These are phyloP conservation scores for Nemania abortiva DNA, from an alignment of 2,329 filamentous ascomycete genomes.

Conservation along the genomic window DNA sequence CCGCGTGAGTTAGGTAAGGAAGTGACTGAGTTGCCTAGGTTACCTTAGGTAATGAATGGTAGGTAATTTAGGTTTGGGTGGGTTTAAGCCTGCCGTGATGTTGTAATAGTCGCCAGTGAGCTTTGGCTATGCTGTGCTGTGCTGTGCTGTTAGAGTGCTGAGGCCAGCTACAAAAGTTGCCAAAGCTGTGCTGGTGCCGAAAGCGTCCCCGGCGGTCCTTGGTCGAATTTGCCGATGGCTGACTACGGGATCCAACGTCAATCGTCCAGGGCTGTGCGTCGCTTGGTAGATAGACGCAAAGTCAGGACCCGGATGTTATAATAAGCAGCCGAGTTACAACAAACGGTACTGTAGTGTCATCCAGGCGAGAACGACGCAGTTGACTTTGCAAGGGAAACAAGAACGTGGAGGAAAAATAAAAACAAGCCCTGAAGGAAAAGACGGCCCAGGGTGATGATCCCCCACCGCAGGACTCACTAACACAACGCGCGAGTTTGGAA, in stretches of 20 bases:
- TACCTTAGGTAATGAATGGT: not conserved
- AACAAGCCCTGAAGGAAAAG: not conserved
- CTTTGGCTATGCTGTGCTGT: not conserved
- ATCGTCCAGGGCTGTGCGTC: conserved; percentile 17
- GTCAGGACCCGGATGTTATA: conserved; percentile 14
- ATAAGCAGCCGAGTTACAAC: conserved; percentile 17
- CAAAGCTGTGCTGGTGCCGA: conserved; percentile 10
- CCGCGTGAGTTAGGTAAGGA: not conserved
- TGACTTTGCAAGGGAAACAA: conserved; percentile 10
- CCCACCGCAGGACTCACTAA: conserved; percentile 24
- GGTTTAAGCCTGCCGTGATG: not conserved
- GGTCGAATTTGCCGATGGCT: conserved; percentile 28
- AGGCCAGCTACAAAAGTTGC: conserved; percentile 8
- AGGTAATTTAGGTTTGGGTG: not conserved
- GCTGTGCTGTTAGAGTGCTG: conserved; percentile 20
- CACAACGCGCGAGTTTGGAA: conserved; percentile 12
- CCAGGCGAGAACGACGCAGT: conserved; percentile 2
- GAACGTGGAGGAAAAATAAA: not conserved
- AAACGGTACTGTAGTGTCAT: not conserved
- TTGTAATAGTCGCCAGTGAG: not conserved
- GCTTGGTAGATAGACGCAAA: conserved; percentile 18
- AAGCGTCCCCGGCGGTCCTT: conserved; percentile 8
- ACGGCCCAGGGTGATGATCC: conserved; percentile 27
- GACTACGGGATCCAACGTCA: conserved; percentile 19
- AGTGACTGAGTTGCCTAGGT: not conserved